Percentiles rank a stretch among this genome's conserved stretches.
These are phyloP conservation scores for Pseudogymnoascus sp. DNA, from an alignment of 2,329 filamentous ascomycete genomes.

Conservation along the genomic window DNA sequence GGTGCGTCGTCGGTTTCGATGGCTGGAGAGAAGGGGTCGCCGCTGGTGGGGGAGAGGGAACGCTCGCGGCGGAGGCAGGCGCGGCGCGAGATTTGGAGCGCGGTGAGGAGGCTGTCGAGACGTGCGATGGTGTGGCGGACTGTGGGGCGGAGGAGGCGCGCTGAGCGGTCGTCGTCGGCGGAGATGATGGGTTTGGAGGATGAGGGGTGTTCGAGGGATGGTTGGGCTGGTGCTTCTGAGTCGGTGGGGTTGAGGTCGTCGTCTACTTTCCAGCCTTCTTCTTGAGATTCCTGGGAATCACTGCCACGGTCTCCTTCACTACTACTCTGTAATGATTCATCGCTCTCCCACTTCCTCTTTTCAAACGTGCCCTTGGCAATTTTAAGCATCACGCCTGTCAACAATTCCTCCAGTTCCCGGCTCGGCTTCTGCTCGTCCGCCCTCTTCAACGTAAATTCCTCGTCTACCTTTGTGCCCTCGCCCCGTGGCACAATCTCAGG, in stretches of 20 bases:
- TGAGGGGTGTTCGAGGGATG: neutral
- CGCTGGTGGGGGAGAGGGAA: conserved; percentile 34
- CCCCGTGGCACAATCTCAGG: conserved; percentile 51
- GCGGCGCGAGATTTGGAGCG: conserved; percentile 61
- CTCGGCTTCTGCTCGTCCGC: conserved; percentile 44
- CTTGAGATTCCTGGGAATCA: conserved; percentile 19
- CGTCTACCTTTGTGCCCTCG: conserved; percentile 45
- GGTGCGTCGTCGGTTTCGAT: neutral
- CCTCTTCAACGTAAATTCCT: conserved; percentile 44
- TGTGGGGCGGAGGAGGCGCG: conserved; percentile 57
- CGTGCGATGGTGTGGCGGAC: conserved; percentile 63
- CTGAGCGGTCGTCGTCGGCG: conserved; percentile 63
- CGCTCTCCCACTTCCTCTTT: conserved; percentile 31
- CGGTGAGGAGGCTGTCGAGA: conserved; percentile 61
- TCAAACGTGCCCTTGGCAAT: conserved; percentile 60
- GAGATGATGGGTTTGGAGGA: conserved; percentile 48
- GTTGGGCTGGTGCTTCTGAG: neutral
- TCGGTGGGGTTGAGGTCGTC: neutral
- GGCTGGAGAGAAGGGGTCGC: conserved; percentile 19
- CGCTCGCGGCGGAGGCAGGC: conserved; percentile 40
- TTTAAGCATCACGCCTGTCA: conserved; percentile 60
- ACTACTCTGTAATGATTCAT: neutral
- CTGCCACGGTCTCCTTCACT: conserved; percentile 13
- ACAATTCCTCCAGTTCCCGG: conserved; percentile 58
- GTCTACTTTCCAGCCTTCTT: conserved; percentile 12